Evolutionary conservation across 148 eudicot genomes (phyloP).

Genomic region (Rhododendron ovatum): DNA sequence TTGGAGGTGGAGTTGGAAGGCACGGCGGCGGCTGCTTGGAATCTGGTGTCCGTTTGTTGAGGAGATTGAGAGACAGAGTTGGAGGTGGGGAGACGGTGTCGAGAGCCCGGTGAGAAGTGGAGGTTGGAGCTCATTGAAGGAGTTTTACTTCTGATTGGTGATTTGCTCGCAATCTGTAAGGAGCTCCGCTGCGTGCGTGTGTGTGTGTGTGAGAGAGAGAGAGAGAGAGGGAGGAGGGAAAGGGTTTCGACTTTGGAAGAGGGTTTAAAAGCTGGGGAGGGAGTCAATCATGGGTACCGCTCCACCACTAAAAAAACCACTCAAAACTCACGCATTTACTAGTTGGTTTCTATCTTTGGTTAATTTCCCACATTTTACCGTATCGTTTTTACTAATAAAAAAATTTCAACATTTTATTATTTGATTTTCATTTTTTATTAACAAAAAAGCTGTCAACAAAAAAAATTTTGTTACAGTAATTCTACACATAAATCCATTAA

Average conservation of each 20-base stretch:
- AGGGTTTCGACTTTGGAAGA: not conserved
- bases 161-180: not conserved
- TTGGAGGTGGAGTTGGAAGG: constrained; percentile 9
- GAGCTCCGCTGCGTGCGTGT: not conserved
- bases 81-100: not conserved
- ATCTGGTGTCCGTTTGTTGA: constrained; percentile 6
- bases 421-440: too few species aligned
- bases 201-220: not conserved
- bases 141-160: not conserved
- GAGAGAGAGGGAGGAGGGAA: not conserved
- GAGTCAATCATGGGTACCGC: too few species aligned
- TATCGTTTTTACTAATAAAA: too few species aligned
- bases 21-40: constrained; percentile 10
- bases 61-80: not conserved
- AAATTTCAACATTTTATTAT: too few species aligned
- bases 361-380: too few species aligned
- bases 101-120: constrained; percentile 19
- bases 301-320: too few species aligned
- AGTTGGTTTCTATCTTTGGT: too few species aligned
- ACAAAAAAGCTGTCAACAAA: too few species aligned
- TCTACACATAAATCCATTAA: too few species aligned
- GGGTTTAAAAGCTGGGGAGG: too few species aligned
- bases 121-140: constrained; percentile 1
- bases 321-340: too few species aligned
- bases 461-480: too few species aligned